phyloP scores from a whole-genome alignment of 257 asterid genomes.

The Gardenia jasminoides region DNA sequence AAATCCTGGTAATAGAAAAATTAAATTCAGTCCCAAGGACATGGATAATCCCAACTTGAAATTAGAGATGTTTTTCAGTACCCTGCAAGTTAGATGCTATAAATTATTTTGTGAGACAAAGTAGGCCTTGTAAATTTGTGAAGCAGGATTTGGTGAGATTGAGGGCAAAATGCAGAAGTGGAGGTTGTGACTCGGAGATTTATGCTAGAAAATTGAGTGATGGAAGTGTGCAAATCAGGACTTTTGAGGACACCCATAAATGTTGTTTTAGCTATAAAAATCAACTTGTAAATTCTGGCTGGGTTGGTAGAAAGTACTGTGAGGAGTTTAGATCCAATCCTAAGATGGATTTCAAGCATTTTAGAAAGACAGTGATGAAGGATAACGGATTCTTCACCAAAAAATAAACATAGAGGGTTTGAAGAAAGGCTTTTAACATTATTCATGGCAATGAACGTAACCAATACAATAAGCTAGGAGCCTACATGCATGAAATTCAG shows the following conservation, averaged over 20 bases:
- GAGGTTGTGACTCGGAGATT: background rate
- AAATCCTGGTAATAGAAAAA: fast-evolving
- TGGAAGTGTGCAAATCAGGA: background rate
- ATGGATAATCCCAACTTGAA: background rate
- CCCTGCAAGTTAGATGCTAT: background rate
- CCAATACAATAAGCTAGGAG: background rate
- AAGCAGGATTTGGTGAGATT: background rate
- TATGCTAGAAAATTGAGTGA: background rate
- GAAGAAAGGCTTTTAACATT: background rate
- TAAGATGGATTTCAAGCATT: background rate
- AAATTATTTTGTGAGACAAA: background rate
- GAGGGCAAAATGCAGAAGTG: background rate
- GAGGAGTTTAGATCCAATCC: background rate
- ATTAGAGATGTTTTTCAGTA: background rate
- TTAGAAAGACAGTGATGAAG: background rate
- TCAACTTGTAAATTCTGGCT: background rate
- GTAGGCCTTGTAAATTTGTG: background rate
- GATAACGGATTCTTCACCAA: background rate
- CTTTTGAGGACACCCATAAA: background rate
- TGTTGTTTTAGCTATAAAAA: background rate
- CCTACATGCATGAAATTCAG: background rate
- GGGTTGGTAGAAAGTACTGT: background rate
- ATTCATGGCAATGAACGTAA: background rate
- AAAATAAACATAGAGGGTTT: background rate
- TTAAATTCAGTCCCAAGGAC: background rate